These are phyloP conservation scores for Globisporangium cystogenes DNA, from an alignment of 352 stramenopile genomes.

Conservation along the genomic window DNA sequence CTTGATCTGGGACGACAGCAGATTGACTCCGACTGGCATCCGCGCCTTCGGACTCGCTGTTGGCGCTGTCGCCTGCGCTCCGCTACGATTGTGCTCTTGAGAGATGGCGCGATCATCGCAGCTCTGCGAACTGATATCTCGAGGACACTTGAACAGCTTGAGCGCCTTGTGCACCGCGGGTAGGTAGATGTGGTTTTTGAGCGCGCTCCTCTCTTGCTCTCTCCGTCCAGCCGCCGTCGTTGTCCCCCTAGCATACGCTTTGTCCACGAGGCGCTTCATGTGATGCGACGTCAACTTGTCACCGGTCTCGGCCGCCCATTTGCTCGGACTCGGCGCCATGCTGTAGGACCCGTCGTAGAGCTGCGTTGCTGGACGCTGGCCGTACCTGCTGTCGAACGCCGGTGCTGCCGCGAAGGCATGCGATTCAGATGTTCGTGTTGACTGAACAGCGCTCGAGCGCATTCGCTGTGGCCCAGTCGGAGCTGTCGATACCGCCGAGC, in stretches of 20 bases:
- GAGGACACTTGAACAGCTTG: slow-evolving; percentile 6
- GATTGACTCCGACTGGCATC: slow-evolving; percentile 18
- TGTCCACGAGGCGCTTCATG: slow-evolving; percentile 12
- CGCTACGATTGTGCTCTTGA: neutral
- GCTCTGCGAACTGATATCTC: neutral
- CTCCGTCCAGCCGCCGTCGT: slow-evolving; percentile 4
- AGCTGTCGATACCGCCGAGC: neutral
- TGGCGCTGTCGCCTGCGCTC: neutral
- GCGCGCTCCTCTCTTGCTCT: slow-evolving; percentile 10
- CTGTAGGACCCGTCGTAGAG: neutral
- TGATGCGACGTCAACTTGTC: slow-evolving; percentile 6
- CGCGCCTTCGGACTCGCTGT: neutral
- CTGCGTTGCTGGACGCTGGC: neutral
- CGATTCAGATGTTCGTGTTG: neutral
- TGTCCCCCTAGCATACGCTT: slow-evolving; percentile 12
- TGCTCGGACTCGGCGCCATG: slow-evolving; percentile 2
- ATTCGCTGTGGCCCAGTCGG: neutral
- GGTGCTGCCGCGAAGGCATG: neutral
- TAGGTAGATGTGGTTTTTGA: slow-evolving; percentile 29
- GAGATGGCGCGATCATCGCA: neutral
- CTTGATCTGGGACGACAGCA: slow-evolving; percentile 36
- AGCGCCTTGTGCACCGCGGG: slow-evolving; percentile 22
- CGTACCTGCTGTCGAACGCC: neutral
- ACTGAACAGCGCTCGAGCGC: neutral
- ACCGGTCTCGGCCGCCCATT: neutral